Evolutionary conservation across 805 yeast species (phyloP).

Genomic region (Vanderwaltozyma yarrowii): DNA sequence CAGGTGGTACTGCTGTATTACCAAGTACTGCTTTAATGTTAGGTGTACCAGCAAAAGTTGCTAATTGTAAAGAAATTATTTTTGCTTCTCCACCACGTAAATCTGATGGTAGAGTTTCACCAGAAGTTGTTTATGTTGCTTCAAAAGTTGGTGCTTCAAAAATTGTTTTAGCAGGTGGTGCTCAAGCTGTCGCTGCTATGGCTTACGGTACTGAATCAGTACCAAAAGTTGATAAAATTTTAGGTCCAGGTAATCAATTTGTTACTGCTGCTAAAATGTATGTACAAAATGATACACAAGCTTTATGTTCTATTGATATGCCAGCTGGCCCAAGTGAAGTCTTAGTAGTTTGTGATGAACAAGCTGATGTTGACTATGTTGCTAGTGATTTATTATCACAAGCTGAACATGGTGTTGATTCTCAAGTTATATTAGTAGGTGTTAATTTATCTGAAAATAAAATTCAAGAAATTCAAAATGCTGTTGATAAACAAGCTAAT

Average conservation of each 20-base stretch:
- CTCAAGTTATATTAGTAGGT: conserved; percentile 90
- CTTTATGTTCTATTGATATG: conserved; percentile 95
- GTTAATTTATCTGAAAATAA: conserved; percentile 55
- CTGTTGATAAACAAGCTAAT: conserved; percentile 75
- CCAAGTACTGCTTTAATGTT: conserved; percentile 98
- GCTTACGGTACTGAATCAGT: conserved; percentile 94
- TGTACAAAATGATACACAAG: conserved; percentile 90
- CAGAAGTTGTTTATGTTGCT: conserved; percentile 96
- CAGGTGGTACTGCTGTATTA: conserved; percentile 97
- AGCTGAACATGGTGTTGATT: conserved; percentile 98
- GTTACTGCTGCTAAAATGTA: conserved; percentile 99
- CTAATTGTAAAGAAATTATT: conserved; percentile 87
- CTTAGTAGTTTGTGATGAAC: conserved; percentile 80
- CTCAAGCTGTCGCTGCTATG: conserved; percentile 98
- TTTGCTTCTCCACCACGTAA: conserved; percentile 93
- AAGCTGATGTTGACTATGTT: conserved; percentile 89
- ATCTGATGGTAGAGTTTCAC: conserved; percentile 79
- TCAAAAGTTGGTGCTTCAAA: conserved; percentile 86
- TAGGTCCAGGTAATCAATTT: conserved; percentile 99
- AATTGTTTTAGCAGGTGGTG: conserved; percentile 96
- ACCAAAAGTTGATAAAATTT: conserved; percentile 89
- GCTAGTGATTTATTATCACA: conserved; percentile 95
- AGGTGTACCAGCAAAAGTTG: conserved; percentile 97
- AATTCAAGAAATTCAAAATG: conserved; percentile 62
- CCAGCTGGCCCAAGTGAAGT: conserved; percentile 99